Conservation (phyloP, 352 stramenopile species). For the Thalassiosira exigua region DNA sequence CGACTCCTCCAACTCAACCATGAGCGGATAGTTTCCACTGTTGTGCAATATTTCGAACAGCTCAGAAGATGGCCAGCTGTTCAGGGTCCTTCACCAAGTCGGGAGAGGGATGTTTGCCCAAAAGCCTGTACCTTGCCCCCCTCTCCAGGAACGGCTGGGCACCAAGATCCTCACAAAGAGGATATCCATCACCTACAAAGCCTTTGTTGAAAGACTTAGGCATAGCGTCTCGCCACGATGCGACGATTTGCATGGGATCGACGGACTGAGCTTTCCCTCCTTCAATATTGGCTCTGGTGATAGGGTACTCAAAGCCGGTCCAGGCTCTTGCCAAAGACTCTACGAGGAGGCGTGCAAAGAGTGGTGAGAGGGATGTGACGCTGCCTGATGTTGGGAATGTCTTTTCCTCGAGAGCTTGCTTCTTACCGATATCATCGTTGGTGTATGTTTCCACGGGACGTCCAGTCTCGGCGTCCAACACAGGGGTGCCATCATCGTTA, state of each 20-base stretch:
- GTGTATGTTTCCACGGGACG: conserved; percentile 61
- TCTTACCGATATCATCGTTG: conserved; percentile 77
- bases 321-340: conserved; percentile 63
- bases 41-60: conserved; percentile 23
- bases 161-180: conserved; percentile 66
- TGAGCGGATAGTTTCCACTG: conserved; percentile 40
- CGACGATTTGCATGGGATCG: conserved; percentile 59
- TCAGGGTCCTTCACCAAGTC: conserved; percentile 53
- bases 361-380: no score
- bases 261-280: conserved; percentile 2
- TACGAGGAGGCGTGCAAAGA: no score
- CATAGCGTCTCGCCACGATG: conserved; percentile 69
- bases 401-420: no score
- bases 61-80: conserved; percentile 3
- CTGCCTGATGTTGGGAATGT: no score
- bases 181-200: conserved; percentile 75
- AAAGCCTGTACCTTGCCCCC: conserved; percentile 60
- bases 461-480: conserved; percentile 40
- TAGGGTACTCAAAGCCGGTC: conserved; percentile 64
- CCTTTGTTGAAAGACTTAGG: conserved; percentile 66
- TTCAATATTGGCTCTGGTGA: conserved; percentile 31
- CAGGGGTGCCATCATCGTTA: conserved; percentile 76
- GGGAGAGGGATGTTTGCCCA: conserved; percentile 48
- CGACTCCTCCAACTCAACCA: conserved; percentile 46
- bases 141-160: conserved; percentile 59